Conservation (phyloP, 2,329 filamentous ascomycete genomes). For the Sclerotinia nivalis region DNA sequence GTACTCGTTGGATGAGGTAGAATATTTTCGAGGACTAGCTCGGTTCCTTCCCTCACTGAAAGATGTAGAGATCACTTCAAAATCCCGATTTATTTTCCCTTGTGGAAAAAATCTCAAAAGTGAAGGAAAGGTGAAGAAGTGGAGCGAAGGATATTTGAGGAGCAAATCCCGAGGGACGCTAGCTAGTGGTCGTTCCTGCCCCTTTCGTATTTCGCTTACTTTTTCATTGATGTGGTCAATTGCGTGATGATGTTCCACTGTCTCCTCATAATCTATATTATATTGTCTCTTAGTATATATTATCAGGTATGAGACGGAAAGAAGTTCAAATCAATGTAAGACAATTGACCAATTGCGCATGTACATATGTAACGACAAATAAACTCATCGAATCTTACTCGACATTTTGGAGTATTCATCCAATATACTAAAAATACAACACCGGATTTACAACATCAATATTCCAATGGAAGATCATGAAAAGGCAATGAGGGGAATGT, state of each 20-base stretch:
- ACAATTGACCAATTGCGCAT: too few species aligned
- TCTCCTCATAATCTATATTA: neutral
- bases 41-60: neutral
- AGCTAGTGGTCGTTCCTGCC: neutral
- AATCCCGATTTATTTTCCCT: too few species aligned
- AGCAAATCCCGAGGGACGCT: neutral
- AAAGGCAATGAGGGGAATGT: neutral
- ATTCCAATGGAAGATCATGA: neutral
- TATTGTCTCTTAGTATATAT: neutral
- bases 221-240: neutral
- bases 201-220: constrained; percentile 3
- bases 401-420: too few species aligned
- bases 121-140: neutral
- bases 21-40: neutral
- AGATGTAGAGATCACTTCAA: neutral
- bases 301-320: neutral
- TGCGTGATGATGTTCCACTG: neutral
- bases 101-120: neutral
- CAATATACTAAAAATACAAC: neutral
- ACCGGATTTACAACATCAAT: too few species aligned
- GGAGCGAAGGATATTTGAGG: neutral
- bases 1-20: neutral
- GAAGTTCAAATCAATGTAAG: neutral
- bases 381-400: neutral
- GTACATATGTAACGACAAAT: neutral